A percentile compares a stretch with the other conserved stretches of the same genome.
phyloP scores from a whole-genome alignment of 2,329 filamentous ascomycete species.

The Magnaporthales sp. region DNA sequence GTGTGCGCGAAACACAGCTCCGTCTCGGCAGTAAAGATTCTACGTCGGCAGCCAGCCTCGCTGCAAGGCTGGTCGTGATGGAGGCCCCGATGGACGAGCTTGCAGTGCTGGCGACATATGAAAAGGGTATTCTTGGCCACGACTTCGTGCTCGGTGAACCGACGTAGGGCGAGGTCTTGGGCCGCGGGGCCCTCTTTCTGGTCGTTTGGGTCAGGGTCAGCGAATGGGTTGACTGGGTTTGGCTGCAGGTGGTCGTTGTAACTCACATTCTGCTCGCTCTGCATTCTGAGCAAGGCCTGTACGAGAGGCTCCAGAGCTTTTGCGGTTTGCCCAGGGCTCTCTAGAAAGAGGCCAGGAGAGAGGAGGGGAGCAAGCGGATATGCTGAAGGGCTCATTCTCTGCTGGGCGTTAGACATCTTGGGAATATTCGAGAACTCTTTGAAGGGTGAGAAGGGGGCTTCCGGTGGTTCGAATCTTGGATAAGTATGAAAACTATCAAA shows the following conservation, averaged over 20 bases:
- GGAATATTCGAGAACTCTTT: no score
- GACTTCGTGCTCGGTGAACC: background rate
- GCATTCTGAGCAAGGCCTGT: background rate
- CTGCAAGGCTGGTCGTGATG: background rate
- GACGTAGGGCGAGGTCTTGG: background rate
- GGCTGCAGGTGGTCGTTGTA: background rate
- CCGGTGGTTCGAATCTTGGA: no score
- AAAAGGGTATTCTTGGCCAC: background rate
- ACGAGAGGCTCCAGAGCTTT: no score
- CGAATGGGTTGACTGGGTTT: background rate
- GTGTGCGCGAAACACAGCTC: no score
- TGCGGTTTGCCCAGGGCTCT: background rate
- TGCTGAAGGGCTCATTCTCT: background rate
- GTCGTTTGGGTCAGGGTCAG: background rate
- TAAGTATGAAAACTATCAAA: background rate
- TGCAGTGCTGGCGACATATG: background rate
- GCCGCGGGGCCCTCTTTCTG: background rate
- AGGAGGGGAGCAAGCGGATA: background rate
- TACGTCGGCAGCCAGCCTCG: background rate
- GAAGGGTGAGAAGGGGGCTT: no score
- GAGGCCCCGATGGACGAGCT: background rate
- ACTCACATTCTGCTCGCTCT: background rate
- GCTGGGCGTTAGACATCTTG: background rate
- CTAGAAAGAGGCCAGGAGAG: background rate
- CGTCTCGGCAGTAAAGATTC: no score